Percentiles rank a stretch among this genome's conserved stretches.
Conservation (phyloP, 75 land plant genomes). For the Sequoiadendron giganteum region DNA sequence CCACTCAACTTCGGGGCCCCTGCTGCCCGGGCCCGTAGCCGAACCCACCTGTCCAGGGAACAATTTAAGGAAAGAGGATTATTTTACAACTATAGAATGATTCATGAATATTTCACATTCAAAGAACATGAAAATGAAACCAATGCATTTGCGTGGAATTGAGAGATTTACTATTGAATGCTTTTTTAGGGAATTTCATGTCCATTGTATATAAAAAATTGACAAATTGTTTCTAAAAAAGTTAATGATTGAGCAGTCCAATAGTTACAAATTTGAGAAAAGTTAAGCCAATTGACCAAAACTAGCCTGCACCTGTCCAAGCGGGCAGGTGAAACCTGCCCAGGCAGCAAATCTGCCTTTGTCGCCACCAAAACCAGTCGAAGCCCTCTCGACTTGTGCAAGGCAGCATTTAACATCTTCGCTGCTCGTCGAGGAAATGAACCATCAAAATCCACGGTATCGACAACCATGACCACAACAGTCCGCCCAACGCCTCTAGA, state of each 20-base stretch:
- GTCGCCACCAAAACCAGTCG: constrained; percentile 79
- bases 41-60: constrained; percentile 53
- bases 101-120: neutral
- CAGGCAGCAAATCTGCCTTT: constrained; percentile 87
- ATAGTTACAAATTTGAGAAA: neutral
- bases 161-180: too few relatives aligned
- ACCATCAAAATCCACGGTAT: constrained; percentile 90
- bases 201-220: neutral
- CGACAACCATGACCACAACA: constrained; percentile 93
- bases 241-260: neutral
- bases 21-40: constrained; percentile 60
- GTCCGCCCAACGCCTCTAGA: constrained; percentile 37
- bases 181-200: neutral
- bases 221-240: neutral
- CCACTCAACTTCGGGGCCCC: constrained; percentile 80
- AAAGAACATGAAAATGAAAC: too few relatives aligned
- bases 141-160: too few relatives aligned
- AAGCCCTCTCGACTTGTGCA: constrained; percentile 61
- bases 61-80: neutral
- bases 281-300: neutral
- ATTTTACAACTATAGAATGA: neutral
- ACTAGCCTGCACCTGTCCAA: constrained; percentile 35
- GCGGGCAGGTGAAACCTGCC: constrained; percentile 78
- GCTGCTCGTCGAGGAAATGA: constrained; percentile 87
- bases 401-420: constrained; percentile 51